Evolutionary conservation across 257 asterid genomes (phyloP).

Genomic region (Scutellaria galericulata): DNA sequence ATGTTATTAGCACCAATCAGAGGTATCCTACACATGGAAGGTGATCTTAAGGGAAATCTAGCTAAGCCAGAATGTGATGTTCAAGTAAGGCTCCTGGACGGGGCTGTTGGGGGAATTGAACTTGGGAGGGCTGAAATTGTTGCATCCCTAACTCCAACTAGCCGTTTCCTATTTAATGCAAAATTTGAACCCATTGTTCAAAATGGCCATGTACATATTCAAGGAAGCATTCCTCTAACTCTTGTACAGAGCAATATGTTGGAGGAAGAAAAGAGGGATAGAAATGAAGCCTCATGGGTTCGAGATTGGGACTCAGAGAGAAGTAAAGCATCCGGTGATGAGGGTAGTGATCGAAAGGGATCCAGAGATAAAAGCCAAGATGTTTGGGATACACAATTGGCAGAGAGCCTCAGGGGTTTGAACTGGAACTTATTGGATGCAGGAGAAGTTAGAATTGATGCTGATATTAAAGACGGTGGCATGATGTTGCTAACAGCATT

Average conservation of each 20-base stretch:
- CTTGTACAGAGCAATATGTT: conserved; percentile 64
- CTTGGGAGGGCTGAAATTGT: conserved; percentile 98
- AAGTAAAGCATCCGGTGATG: conserved; percentile 67
- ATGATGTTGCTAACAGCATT: conserved; percentile 96
- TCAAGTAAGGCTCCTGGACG: conserved; percentile 97
- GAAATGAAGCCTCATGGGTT: conserved; percentile 71
- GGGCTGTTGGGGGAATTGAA: conserved; percentile 93
- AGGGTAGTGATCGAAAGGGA: conserved; percentile 70
- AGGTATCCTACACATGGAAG: conserved; percentile 99
- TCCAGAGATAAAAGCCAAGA: conserved; percentile 83
- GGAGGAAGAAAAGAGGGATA: conserved; percentile 81
- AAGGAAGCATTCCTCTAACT: conserved; percentile 91
- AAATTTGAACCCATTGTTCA: conserved; percentile 90
- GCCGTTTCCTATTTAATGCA: conserved; percentile 93
- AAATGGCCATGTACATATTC: conserved; percentile 90
- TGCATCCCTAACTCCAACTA: conserved; percentile 89
- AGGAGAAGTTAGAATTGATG: conserved; percentile 96
- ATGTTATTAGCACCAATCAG: conserved; percentile 87
- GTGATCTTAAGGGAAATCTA: conserved; percentile 96
- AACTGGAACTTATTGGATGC: conserved; percentile 95
- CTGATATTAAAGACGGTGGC: conserved; percentile 97
- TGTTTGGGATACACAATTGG: conserved; percentile 85
- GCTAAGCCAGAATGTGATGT: conserved; percentile 98
- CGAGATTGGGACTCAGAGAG: conserved; percentile 75
- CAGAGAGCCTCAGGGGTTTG: conserved; percentile 92